Evolutionary conservation across 331 rosid genomes (phyloP).

Genomic region (Malus hybrid): DNA sequence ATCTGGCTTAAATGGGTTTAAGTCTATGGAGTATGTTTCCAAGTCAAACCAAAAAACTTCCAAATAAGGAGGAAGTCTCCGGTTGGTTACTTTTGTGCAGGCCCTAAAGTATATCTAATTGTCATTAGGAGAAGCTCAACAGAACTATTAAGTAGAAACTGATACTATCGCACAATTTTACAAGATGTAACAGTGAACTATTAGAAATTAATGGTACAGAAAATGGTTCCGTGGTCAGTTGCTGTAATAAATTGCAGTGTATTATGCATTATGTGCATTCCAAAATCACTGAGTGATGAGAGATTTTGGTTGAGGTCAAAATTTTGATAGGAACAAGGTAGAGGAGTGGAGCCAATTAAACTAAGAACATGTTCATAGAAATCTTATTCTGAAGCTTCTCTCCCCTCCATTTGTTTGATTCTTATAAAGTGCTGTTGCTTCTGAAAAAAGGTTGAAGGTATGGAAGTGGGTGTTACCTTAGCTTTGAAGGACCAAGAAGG

Average conservation of each 20-base stretch:
- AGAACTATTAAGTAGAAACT: neutral
- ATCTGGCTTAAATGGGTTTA: neutral
- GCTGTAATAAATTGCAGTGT: neutral
- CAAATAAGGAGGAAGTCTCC: neutral
- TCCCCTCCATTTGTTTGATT: neutral
- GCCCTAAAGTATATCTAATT: too few species aligned
- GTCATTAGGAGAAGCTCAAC: neutral
- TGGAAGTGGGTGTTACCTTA: constrained; percentile 56
- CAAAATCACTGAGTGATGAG: neutral
- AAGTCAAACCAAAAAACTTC: neutral
- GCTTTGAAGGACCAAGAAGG: constrained; percentile 59
- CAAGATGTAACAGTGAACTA: neutral
- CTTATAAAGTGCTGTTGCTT: constrained; percentile 20
- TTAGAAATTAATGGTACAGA: neutral
- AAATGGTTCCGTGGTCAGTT: neutral
- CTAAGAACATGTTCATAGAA: neutral
- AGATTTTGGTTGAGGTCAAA: neutral
- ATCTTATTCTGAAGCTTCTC: neutral
- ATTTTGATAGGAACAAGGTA: neutral
- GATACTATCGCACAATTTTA: neutral
- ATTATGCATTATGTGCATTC: neutral
- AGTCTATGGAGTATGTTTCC: neutral
- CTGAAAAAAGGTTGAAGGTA: constrained; percentile 58
- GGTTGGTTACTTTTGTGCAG: neutral
- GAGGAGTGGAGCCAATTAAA: neutral